Conservation (phyloP, 164 flowering plant genomes). For the Platanus orientalis region DNA sequence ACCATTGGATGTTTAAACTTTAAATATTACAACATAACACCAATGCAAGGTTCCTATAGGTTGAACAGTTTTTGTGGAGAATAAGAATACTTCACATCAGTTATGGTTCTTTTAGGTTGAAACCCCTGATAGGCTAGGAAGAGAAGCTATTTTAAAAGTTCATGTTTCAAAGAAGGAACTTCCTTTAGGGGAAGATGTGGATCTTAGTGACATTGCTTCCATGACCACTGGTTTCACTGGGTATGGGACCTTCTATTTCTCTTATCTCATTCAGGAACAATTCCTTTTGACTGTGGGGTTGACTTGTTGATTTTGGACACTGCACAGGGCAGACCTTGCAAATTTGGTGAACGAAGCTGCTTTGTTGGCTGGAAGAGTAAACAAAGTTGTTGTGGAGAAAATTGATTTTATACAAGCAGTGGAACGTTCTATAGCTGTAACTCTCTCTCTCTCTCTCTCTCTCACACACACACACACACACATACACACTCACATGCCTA, state of each 20-base stretch:
- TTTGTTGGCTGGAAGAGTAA: conserved; percentile 85
- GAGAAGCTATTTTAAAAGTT: conserved; percentile 88
- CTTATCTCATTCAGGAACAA: not conserved
- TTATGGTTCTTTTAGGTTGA: conserved; percentile 65
- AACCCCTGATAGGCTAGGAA: conserved; percentile 87
- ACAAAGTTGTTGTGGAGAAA: conserved; percentile 75
- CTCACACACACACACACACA: too few species aligned
- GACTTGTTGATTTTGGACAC: conserved; percentile 21
- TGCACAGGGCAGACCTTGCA: conserved; percentile 96
- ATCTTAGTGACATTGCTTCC: conserved; percentile 73
- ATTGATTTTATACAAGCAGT: conserved; percentile 91
- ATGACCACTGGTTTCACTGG: conserved; percentile 99
- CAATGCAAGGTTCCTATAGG: not conserved
- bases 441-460: conserved; percentile 14
- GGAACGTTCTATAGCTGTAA: conserved; percentile 95
- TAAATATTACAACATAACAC: too few species aligned
- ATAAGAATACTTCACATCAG: not conserved
- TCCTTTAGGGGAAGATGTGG: conserved; percentile 74
- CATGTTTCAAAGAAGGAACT: conserved; percentile 91
- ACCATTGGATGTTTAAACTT: too few species aligned
- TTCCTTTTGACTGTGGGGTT: conserved; percentile 1
- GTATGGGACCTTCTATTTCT: conserved; percentile 27
- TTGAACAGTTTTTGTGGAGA: not conserved
- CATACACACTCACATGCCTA: too few species aligned
- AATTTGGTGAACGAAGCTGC: conserved; percentile 99